A percentile compares a stretch with the other conserved stretches of the same genome.
Evolutionary conservation across 2,329 filamentous ascomycete genomes (phyloP).

Genomic region (Zymoseptoria tritici): DNA sequence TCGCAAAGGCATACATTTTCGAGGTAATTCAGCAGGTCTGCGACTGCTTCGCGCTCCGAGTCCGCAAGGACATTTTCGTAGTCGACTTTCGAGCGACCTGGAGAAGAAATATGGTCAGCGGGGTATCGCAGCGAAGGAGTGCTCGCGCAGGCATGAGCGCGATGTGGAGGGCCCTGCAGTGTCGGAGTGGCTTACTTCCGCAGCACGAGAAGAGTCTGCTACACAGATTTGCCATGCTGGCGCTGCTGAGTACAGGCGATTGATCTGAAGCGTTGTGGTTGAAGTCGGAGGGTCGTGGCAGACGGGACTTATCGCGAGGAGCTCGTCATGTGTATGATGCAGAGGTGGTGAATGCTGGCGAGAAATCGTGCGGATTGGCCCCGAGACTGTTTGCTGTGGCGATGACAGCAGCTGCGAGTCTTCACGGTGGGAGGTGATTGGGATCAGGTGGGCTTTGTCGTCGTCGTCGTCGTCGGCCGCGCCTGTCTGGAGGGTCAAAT

Average conservation of each 20-base stretch:
- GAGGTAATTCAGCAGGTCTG: conserved; percentile 88
- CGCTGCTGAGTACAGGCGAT: conserved; percentile 13
- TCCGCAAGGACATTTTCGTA: conserved; percentile 60
- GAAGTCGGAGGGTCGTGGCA: not conserved
- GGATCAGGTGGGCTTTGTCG: not conserved
- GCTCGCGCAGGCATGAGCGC: not conserved
- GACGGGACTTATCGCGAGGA: conserved; percentile 1
- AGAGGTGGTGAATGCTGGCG: not conserved
- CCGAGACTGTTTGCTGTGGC: not conserved
- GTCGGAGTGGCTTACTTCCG: conserved; percentile 18
- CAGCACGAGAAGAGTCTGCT: conserved; percentile 29
- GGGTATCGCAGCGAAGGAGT: not conserved
- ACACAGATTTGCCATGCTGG: conserved; percentile 26
- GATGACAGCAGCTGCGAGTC: not conserved
- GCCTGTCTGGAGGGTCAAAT: not conserved
- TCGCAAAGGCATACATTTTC: conserved; percentile 65
- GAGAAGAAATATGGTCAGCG: not conserved
- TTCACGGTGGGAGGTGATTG: not conserved
- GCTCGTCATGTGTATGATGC: conserved; percentile 4
- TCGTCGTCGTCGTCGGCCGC: not conserved
- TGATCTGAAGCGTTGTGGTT: conserved; percentile 2
- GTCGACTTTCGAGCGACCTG: conserved; percentile 42
- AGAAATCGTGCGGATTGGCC: not conserved
- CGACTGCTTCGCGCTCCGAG: conserved; percentile 92
- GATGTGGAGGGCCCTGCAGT: not conserved